Base-by-base conservation (phyloP, 75 land plant genomes). In the Cupressus sempervirens region DNA sequence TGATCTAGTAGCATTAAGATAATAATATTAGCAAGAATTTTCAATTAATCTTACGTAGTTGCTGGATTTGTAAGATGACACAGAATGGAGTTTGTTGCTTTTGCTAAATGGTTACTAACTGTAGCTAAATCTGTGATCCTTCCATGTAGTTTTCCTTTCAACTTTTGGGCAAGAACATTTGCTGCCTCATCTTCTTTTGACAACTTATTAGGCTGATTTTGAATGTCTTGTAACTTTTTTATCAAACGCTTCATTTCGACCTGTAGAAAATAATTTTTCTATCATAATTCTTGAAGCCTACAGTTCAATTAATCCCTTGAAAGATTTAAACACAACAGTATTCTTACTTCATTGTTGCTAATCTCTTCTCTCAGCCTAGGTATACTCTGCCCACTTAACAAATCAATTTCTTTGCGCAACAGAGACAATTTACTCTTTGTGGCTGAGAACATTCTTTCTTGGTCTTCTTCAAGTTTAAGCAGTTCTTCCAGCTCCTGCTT, bases 41-140 rank as follows among this genome's bases (percentile, higher is more conserved):
- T 82, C 15, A 7, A 23, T 12, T 29, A 29, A 32, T 8, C 83
- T 10, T 82, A 82, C 83, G 83, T 82, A 16, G 83, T 82, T 82
- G 83, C 83, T 43, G 83, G 56, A 82, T 82, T 82, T 26, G 83
- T 82, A 82, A 82, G 83, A 82, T 82, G 83, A 53, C 83, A 82
- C 14, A 82, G 65, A 82, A 82, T 82, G 83, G 83, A 82, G 30
- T 82, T 82, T 34, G 35, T 62, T 52, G 83, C 83, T 53, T 29
- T 53, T 82, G 56, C 62, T 46, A 82, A 32, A 50, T 53, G 36
- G 83, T 35, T 50, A 82, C 65, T 82, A 35, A 82, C 40, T 35
- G 56, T 82, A 82, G 62, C 56, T 34, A 82, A 48, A 82, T 82
- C 83, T 53, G 83, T n/a, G 35, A 82, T 82, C 62, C 83, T 82